Conservation (phyloP, 176 grass and related monocot species). For the Cenchrus purpureus region DNA sequence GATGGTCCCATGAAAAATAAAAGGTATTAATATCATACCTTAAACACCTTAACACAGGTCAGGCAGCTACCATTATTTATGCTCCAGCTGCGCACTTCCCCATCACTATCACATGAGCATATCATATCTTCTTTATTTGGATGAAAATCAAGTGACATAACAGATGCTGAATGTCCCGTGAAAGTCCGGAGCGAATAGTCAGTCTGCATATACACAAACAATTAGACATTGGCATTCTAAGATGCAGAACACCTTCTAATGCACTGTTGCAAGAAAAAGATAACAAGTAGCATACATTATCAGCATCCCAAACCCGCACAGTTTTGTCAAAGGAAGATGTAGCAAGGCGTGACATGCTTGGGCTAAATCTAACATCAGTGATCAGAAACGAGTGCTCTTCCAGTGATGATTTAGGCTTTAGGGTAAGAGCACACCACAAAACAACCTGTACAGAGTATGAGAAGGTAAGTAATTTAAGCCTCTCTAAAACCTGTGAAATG, state of each 20-base stretch:
- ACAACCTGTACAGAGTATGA: constrained; percentile 59
- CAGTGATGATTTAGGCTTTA: constrained; percentile 79
- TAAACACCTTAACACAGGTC: constrained; percentile 65
- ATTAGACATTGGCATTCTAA: constrained; percentile 18
- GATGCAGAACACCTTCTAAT: constrained; percentile 23
- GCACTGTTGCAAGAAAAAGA: not conserved
- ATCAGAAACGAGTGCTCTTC: constrained; percentile 87
- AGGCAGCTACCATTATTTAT: constrained; percentile 95
- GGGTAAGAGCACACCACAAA: constrained; percentile 62
- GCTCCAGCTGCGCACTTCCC: constrained; percentile 94
- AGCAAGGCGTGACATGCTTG: constrained; percentile 90
- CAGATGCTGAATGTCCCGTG: constrained; percentile 90
- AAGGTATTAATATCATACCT: constrained; percentile 54
- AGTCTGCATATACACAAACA: constrained; percentile 63
- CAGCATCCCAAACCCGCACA: constrained; percentile 96
- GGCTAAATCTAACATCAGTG: constrained; percentile 97
- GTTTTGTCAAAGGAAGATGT: constrained; percentile 99
- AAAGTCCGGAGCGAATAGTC: constrained; percentile 96
- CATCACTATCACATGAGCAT: constrained; percentile 90
- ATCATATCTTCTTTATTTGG: constrained; percentile 99
- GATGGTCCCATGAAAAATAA: constrained; percentile 10
- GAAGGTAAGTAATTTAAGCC: constrained; percentile 13
- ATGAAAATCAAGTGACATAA: constrained; percentile 96
- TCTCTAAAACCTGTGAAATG: constrained; percentile 7
- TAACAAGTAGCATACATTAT: constrained; percentile 68